Conservation (phyloP, 2,329 filamentous ascomycete species). For the Calonectria honghensis region DNA sequence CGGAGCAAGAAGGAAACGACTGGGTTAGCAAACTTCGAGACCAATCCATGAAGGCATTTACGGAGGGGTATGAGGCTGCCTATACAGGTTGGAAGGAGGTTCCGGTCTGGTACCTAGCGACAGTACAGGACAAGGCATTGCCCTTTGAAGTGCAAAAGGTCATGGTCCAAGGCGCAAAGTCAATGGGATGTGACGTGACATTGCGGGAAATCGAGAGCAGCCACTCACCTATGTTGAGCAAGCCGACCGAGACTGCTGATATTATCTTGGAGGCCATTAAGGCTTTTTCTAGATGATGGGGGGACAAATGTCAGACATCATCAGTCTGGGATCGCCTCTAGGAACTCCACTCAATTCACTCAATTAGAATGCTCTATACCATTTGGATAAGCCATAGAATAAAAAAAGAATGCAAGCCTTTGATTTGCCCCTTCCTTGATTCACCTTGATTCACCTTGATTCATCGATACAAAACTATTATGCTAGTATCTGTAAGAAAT, state of each 20-base stretch:
- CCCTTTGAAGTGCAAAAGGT: constrained; percentile 63
- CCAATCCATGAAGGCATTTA: constrained; percentile 66
- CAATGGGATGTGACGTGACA: constrained; percentile 60
- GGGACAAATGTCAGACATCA: background rate
- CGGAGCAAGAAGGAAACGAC: constrained; percentile 63
- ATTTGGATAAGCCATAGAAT: background rate
- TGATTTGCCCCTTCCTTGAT: background rate
- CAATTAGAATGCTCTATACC: background rate
- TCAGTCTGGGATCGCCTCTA: background rate
- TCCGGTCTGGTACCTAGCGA: constrained; percentile 67
- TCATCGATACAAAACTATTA: background rate
- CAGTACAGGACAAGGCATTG: constrained; percentile 63
- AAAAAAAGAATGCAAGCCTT: background rate
- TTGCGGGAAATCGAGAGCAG: constrained; percentile 65
- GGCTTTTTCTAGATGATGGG: constrained; percentile 38
- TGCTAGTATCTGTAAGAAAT: background rate
- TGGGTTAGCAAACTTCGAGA: constrained; percentile 64
- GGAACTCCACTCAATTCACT: constrained; percentile 1
- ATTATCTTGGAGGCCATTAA: constrained; percentile 58
- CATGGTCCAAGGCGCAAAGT: constrained; percentile 62
- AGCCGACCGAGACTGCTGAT: constrained; percentile 61
- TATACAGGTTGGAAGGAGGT: constrained; percentile 70
- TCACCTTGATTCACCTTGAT: background rate
- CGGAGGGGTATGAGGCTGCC: constrained; percentile 64
- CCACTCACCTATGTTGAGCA: constrained; percentile 70